Conservation (phyloP, 176 grass and related monocot species). For the Oropetium thomaeum region DNA sequence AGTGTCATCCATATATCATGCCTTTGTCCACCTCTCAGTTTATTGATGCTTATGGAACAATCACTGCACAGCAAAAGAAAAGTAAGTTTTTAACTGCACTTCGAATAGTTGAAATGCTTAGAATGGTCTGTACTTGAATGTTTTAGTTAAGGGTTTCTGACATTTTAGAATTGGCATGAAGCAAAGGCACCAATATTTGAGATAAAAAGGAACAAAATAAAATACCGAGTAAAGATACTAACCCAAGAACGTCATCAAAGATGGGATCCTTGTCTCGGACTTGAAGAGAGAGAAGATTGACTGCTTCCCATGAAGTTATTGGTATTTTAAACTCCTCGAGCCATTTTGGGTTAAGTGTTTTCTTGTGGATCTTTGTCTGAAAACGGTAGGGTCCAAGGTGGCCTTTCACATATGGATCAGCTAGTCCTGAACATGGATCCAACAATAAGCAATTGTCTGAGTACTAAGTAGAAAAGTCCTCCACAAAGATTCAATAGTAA, state of each 20-base stretch:
- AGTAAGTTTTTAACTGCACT: neutral
- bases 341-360: constrained; percentile 95
- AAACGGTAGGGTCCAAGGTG: constrained; percentile 75
- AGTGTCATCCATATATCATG: constrained; percentile 86
- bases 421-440: constrained; percentile 55
- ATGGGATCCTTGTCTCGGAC: constrained; percentile 91
- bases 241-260: constrained; percentile 95
- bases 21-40: constrained; percentile 78
- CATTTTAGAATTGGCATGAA: constrained; percentile 22
- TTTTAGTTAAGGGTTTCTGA: neutral
- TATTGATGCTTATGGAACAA: constrained; percentile 72
- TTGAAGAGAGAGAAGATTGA: constrained; percentile 77
- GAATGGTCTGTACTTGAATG: neutral
- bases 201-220: neutral
- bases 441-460: neutral
- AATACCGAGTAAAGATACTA: constrained; percentile 26
- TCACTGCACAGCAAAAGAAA: constrained; percentile 34
- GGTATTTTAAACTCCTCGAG: constrained; percentile 89
- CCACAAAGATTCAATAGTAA: constrained; percentile 1
- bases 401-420: constrained; percentile 90
- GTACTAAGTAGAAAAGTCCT: constrained; percentile 18
- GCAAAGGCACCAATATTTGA: neutral
- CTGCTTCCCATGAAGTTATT: constrained; percentile 80
- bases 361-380: constrained; percentile 87
- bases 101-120: neutral